Evolutionary conservation across 2,329 filamentous ascomycete genomes (phyloP).

Genomic region (Fusarium buxicola): DNA sequence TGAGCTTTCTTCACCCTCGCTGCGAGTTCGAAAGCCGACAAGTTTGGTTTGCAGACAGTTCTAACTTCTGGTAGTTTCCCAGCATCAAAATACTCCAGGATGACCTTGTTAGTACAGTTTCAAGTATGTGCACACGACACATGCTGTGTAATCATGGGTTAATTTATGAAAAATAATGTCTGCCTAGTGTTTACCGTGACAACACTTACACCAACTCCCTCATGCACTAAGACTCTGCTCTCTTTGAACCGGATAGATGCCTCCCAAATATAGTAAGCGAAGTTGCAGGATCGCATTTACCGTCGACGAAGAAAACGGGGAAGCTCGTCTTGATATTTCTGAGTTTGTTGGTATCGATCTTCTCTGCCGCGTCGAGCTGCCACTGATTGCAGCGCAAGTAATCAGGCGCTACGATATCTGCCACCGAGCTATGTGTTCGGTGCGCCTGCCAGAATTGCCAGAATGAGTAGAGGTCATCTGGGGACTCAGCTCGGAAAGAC

Average conservation of each 20-base stretch:
- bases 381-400: neutral
- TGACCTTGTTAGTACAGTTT: no score
- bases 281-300: neutral
- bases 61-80: no score
- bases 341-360: neutral
- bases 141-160: no score
- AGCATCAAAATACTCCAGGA: no score
- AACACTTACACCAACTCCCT: slow-evolving; percentile 1
- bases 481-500: slow-evolving; percentile 7
- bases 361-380: neutral
- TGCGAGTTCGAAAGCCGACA: no score
- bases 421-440: neutral
- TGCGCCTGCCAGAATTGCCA: slow-evolving; percentile 5
- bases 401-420: neutral
- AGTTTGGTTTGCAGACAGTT: no score
- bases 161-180: no score
- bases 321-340: neutral
- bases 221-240: neutral
- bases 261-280: neutral
- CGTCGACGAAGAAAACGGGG: slow-evolving; percentile 1
- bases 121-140: no score
- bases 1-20: no score
- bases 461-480: slow-evolving; percentile 16
- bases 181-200: no score
- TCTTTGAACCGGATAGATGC: neutral